Conservation (phyloP, 2,329 filamentous ascomycete species). For the Aspergillus eucalypticola region DNA sequence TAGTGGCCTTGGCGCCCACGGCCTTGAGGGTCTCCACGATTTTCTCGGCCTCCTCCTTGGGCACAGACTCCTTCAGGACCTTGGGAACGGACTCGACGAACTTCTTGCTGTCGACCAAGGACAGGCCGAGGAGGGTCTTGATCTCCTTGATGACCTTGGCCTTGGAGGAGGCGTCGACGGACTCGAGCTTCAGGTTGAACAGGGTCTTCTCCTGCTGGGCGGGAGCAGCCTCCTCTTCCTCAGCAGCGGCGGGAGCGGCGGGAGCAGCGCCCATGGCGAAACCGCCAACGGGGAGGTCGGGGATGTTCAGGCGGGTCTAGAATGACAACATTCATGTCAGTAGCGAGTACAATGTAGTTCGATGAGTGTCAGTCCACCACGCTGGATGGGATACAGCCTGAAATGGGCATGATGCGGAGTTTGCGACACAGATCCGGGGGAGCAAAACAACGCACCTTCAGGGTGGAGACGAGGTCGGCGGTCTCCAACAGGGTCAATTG, state of each 20-base stretch:
- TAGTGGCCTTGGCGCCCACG: slow-evolving; percentile 80
- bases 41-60: slow-evolving; percentile 99
- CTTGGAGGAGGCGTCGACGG: slow-evolving; percentile 85
- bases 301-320: slow-evolving; percentile 92
- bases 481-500: slow-evolving; percentile 97
- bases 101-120: slow-evolving; percentile 99
- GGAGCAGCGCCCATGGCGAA: slow-evolving; percentile 71
- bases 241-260: slow-evolving; percentile 61
- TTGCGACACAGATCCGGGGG: background rate
- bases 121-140: slow-evolving; percentile 91
- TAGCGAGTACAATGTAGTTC: background rate
- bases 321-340: slow-evolving; percentile 7
- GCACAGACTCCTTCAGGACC: slow-evolving; percentile 97
- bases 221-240: slow-evolving; percentile 85
- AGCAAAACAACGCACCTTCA: slow-evolving; percentile 69
- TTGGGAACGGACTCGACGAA: slow-evolving; percentile 98
- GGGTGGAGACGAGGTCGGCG: slow-evolving; percentile 85
- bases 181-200: slow-evolving; percentile 92
- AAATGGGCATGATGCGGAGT: background rate
- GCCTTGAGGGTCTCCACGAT: slow-evolving; percentile 93
- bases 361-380: background rate
- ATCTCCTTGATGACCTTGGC: slow-evolving; percentile 99
- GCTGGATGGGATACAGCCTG: background rate
- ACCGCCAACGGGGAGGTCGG: slow-evolving; percentile 91
- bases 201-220: slow-evolving; percentile 91